Evolutionary conservation across 176 grass and related monocot species (phyloP), one percentile per base, ranked within the genome.

Genomic region (Typha latifolia): DNA sequence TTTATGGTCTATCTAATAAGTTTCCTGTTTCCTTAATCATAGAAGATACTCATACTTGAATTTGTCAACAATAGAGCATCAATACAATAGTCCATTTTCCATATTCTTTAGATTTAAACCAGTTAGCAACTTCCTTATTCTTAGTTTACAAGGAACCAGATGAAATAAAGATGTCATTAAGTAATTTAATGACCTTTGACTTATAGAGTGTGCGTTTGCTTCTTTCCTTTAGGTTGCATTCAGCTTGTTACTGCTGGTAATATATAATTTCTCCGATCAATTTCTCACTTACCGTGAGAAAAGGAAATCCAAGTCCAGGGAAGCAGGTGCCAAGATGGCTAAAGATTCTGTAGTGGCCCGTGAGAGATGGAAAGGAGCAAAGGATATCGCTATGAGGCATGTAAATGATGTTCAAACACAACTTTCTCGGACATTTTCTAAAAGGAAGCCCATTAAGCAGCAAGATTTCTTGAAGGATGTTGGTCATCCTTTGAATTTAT

Each of bases 201-300:
- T 49, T 24, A 37, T 37, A 37, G 32, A 34, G 34, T 6, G 34
- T 21, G 24, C 56, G 16, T 34, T 1, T 57, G 16, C 52, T 57
- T 57, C 66, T n/a, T 51, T 79, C 24, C 63, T 86, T 21, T 50
- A 91, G 88, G 78, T 56, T 81, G 15, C 64, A 51, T 81, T 91
- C 64, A 69, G 62, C 59, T 32, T 81, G 57, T 10, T 81, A 68
- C 81, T 86, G 20, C 78, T 91, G 43, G 21, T 91, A 55, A 81
- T 91, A 62, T 91, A 86, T 71, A 91, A 91, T 64, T 86, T 75
- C 68, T 91, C 77, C 66, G 84, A 67, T 64, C 74, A 72, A 75
- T 69, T 91, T 66, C 78, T 86, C 56, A 22, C 67, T 47, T 26
- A 81, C 73, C 80, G 75, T 57, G 67, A 71, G 66, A 84, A 82